A percentile compares a stretch with the other conserved stretches of the same genome.
Conservation (phyloP, 139 green algal genomes). For the Chlorella vulgaris region DNA sequence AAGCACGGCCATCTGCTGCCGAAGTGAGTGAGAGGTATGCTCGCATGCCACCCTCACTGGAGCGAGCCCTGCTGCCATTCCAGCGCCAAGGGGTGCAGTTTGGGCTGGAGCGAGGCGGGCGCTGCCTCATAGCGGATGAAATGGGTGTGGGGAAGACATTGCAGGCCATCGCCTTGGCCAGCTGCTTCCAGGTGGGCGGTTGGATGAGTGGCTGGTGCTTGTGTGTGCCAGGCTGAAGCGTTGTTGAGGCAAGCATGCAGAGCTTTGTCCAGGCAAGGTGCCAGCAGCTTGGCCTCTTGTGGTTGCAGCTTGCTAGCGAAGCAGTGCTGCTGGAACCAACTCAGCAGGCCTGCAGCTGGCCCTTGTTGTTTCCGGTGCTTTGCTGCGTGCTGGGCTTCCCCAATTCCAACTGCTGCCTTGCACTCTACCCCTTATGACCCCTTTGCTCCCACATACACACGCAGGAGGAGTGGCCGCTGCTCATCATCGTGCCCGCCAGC, state of each 20-base stretch:
- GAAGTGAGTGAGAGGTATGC: slow-evolving; percentile 56
- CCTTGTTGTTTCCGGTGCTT: too few relatives aligned
- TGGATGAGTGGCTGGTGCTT: too few relatives aligned
- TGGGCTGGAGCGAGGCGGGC: slow-evolving; percentile 71
- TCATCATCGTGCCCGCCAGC: slow-evolving; percentile 87
- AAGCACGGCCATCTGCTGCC: background rate
- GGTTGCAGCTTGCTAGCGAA: too few relatives aligned
- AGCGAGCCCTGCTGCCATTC: slow-evolving; percentile 58
- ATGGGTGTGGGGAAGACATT: slow-evolving; percentile 95
- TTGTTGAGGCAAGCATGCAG: too few relatives aligned
- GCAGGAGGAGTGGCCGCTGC: slow-evolving; percentile 89
- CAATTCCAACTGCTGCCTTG: too few relatives aligned
- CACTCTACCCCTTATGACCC: too few relatives aligned
- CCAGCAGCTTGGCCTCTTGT: too few relatives aligned
- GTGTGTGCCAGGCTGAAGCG: background rate
- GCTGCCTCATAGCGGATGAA: slow-evolving; percentile 92
- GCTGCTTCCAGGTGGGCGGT: slow-evolving; percentile 79
- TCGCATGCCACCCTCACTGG: slow-evolving; percentile 61
- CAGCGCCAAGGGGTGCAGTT: slow-evolving; percentile 81
- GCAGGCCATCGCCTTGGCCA: slow-evolving; percentile 88
- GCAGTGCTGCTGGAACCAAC: too few relatives aligned
- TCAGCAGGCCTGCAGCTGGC: too few relatives aligned
- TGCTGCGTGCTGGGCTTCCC: too few relatives aligned
- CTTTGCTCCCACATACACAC: too few relatives aligned
- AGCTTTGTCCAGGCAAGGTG: too few relatives aligned